Evolutionary conservation across 2,329 filamentous ascomycete genomes (phyloP).

Genomic region (Fusarium piperis): DNA sequence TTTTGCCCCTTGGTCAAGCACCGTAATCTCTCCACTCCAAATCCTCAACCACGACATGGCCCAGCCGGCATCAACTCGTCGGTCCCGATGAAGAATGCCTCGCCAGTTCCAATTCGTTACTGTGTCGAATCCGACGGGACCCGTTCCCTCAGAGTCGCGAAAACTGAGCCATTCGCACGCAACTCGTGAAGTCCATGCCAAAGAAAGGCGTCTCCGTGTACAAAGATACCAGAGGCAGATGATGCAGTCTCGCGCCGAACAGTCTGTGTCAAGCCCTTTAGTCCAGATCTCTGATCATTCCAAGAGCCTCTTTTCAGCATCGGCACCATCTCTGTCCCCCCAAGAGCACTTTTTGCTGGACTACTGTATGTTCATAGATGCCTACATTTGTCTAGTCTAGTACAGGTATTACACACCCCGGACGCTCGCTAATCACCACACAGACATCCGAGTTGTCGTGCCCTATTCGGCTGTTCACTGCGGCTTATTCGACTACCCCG

Average conservation of each 20-base stretch:
- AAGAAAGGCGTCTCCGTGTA: constrained; percentile 1
- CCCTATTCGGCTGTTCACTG: background rate
- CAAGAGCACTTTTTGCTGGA: constrained; percentile 10
- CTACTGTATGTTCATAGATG: constrained; percentile 1
- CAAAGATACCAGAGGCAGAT: background rate
- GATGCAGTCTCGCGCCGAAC: background rate
- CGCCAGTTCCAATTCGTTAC: constrained; percentile 9
- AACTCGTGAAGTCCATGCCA: constrained; percentile 10
- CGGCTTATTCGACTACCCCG: background rate
- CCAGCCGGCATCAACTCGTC: background rate
- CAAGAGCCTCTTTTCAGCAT: background rate
- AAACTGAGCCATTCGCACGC: constrained; percentile 9
- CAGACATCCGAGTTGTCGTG: constrained; percentile 9
- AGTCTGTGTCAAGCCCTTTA: background rate
- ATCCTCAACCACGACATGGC: background rate
- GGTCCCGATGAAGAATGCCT: background rate
- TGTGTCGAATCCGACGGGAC: background rate
- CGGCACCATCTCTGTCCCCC: background rate
- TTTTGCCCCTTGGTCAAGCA: background rate
- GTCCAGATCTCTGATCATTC: background rate
- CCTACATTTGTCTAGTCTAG: background rate
- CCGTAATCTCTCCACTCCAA: background rate
- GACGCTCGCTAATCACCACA: background rate
- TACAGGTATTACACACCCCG: background rate
- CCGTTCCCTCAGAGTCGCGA: background rate